Base-by-base conservation (phyloP, 2,329 filamentous ascomycete species). In the Colletotrichum higginsianum region DNA sequence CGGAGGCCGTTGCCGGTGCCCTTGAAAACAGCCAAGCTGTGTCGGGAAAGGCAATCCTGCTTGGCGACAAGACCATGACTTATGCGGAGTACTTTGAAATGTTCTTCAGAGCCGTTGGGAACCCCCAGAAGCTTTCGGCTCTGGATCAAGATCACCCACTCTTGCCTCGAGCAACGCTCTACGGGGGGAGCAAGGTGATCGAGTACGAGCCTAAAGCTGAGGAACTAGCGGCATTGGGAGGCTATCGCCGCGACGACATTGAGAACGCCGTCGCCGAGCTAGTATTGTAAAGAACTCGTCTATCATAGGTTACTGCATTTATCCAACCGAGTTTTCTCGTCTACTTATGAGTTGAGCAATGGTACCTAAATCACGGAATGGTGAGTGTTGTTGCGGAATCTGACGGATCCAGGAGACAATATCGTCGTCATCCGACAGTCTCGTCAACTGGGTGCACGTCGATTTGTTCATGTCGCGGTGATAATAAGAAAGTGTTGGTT, bases 111-210 rank as follows among this genome's bases (percentile, higher is more conserved):
- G 70, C 66, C 1, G 56, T 60, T 2, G 58, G 53, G 1, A 70
- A 42, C 35, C 11, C 2, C 8, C 42, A 66, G 23, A 52, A 35
- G 18, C 8, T 70, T 30, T 12, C 46, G 0, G 61, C 30, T 4
- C 3, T 18, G 66, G 55, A 70, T 0, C 49, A 70, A 5, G 66
- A 72, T 4, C 70, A 72, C 3, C 70, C 70, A 18, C 52, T 72
- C 12, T 18, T 72, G 35, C 70, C 70, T 16, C 30, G 57, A 26
- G 8, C 55, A 13, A 60, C 26, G 0, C 16, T 65, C 2, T 65
- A 57, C 26, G 66, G 61, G 0, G 66, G 66, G 1, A 57, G 69
- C 49, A 66, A 8, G 44, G 50, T 26, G 4, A 50, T 66, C 0
- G 21, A 21, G 21, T 70, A 72, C 4, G 66, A 70, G n/a, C 56